A percentile compares a stretch with the other conserved stretches of the same genome.
Evolutionary conservation across 257 asterid genomes (phyloP).

Genomic region (Nicotiana tomentosiformis): DNA sequence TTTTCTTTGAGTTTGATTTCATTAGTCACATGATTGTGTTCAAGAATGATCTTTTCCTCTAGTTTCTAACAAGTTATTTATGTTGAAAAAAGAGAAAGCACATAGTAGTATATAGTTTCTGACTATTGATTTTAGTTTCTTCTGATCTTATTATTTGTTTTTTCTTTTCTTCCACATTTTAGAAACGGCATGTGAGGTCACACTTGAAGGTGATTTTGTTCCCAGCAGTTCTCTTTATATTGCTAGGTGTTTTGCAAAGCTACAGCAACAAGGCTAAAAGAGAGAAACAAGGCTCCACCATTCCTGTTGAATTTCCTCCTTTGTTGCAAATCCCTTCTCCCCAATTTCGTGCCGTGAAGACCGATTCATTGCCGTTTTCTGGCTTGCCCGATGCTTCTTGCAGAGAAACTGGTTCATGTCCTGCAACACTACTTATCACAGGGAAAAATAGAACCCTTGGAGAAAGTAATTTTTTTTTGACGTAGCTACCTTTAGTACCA

Average conservation of each 20-base stretch:
- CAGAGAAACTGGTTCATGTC: slow-evolving; percentile 26
- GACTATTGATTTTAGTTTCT: background rate
- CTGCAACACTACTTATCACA: slow-evolving; percentile 26
- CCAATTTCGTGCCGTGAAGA: slow-evolving; percentile 23
- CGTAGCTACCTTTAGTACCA: background rate
- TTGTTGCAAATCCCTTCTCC: slow-evolving; percentile 23
- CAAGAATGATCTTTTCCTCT: too few relatives aligned
- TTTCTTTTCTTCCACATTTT: background rate
- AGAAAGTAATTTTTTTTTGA: slow-evolving; percentile 1
- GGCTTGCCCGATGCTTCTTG: slow-evolving; percentile 38
- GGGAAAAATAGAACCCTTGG: slow-evolving; percentile 31
- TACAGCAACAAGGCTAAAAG: background rate
- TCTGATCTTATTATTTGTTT: background rate
- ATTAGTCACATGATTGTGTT: background rate
- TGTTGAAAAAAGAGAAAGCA: too few relatives aligned
- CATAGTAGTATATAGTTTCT: too few relatives aligned
- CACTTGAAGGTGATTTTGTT: slow-evolving; percentile 20
- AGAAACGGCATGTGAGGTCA: slow-evolving; percentile 25
- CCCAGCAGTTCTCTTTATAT: slow-evolving; percentile 17
- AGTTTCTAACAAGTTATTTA: too few relatives aligned
- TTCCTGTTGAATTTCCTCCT: slow-evolving; percentile 12
- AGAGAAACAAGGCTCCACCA: fast-evolving
- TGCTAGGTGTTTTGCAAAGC: slow-evolving; percentile 4
- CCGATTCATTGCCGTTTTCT: background rate
- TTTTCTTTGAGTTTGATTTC: background rate